Conservation (phyloP, 768 basidiomycete genomes). For the Crassisporium funariophilum region DNA sequence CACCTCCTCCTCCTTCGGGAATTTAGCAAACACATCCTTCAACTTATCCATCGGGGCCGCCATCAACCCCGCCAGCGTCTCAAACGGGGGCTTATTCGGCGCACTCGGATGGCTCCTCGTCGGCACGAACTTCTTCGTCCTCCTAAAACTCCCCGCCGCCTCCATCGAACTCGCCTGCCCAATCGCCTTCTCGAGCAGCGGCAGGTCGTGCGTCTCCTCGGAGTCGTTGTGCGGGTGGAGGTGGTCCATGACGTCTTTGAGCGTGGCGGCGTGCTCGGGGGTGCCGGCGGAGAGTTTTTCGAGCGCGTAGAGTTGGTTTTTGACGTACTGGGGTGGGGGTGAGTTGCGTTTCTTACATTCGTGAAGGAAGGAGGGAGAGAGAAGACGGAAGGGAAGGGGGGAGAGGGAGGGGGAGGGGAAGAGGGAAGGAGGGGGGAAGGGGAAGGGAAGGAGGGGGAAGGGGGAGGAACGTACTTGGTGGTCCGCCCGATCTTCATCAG, state of each 20-base stretch:
- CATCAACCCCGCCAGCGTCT: conserved; percentile 58
- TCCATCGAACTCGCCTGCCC: conserved; percentile 42
- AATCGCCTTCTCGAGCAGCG: conserved; percentile 50
- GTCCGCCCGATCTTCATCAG: conserved; percentile 57
- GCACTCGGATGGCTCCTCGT: conserved; percentile 38
- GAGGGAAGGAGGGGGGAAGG: neutral
- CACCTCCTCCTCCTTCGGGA: conserved; percentile 58
- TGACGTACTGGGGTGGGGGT: conserved; percentile 29
- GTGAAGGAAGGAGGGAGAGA: neutral
- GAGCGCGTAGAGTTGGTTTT: conserved; percentile 45
- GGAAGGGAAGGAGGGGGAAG: neutral
- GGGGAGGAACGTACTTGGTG: conserved; percentile 53
- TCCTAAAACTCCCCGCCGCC: conserved; percentile 50
- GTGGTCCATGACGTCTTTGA: conserved; percentile 49
- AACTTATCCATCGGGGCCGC: conserved; percentile 60
- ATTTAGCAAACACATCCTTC: conserved; percentile 54
- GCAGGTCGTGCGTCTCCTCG: conserved; percentile 61
- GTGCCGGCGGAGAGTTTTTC: conserved; percentile 47
- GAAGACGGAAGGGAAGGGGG: neutral
- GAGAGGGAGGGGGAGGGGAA: neutral
- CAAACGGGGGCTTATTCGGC: conserved; percentile 61
- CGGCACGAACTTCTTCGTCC: conserved; percentile 65
- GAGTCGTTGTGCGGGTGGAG: conserved; percentile 56
- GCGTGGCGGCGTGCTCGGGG: conserved; percentile 39
- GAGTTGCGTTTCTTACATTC: neutral